Conservation (phyloP, 129 eudicot genomes). For the Mikania micrantha region DNA sequence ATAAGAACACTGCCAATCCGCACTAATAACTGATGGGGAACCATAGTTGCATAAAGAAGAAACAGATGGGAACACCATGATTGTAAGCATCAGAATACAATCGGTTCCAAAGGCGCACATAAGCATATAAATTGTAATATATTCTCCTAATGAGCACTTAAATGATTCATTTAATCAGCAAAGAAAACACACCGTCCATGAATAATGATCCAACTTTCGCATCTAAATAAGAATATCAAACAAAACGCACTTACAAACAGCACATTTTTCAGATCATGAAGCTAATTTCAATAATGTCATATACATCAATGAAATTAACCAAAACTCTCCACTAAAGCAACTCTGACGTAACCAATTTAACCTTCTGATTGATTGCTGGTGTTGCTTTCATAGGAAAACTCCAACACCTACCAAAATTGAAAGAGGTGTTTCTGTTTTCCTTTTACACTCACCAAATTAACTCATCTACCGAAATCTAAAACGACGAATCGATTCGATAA, state of each 20-base stretch:
- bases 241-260: conserved; percentile 33
- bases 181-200: conserved; percentile 33
- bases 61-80: conserved; percentile 33
- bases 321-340: conserved; percentile 27
- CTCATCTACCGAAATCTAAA: background rate
- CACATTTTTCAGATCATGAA: conserved; percentile 13
- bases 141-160: conserved; percentile 48
- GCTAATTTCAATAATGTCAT: conserved; percentile 8
- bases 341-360: conserved; percentile 25
- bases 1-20: conserved; percentile 19
- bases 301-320: conserved; percentile 30
- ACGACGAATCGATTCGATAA: background rate
- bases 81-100: conserved; percentile 71
- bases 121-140: conserved; percentile 33
- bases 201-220: background rate
- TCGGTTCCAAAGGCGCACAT: conserved; percentile 43
- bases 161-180: conserved; percentile 21
- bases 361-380: conserved; percentile 7
- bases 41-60: conserved; percentile 30
- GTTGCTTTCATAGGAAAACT: conserved; percentile 3
- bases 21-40: conserved; percentile 6
- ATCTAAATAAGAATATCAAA: conserved; percentile 29
- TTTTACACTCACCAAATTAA: background rate
- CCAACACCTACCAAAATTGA: conserved; percentile 10
- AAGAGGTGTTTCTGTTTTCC: background rate